A percentile compares a stretch with the other conserved stretches of the same genome.
Conservation (phyloP, 2,329 filamentous ascomycete genomes). For the Sporothrix inflata region DNA sequence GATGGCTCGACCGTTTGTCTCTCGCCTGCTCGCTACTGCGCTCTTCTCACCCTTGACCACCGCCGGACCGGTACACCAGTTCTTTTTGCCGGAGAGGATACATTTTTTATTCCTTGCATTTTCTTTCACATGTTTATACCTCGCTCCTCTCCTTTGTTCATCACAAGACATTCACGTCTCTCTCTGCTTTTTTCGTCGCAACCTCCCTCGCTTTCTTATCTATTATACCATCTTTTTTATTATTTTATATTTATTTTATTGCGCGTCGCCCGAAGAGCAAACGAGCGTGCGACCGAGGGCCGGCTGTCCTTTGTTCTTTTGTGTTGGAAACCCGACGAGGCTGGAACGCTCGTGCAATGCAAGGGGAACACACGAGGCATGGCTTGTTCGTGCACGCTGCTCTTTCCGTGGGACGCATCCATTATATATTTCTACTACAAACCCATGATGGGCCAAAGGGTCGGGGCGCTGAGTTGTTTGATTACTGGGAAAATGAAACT, state of each 20-base stretch:
- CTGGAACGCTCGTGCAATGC: background rate
- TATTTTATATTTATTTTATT: background rate
- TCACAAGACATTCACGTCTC: background rate
- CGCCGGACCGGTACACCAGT: constrained; percentile 10
- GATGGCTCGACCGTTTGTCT: constrained; percentile 24
- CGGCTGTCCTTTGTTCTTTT: constrained; percentile 6
- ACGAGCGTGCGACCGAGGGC: background rate
- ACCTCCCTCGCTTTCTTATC: background rate
- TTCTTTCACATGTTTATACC: background rate
- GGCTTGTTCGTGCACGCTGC: background rate
- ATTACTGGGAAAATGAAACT: background rate
- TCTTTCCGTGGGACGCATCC: background rate
- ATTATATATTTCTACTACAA: background rate
- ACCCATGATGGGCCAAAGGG: background rate
- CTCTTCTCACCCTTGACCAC: background rate
- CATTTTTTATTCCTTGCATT: background rate
- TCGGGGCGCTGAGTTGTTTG: background rate
- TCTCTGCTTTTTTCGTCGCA: background rate
- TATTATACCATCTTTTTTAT: background rate
- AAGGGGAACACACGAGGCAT: background rate
- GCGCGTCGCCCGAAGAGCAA: background rate
- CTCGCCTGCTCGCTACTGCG: constrained; percentile 1
- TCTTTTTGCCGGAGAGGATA: background rate
- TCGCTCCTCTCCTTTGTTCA: background rate
- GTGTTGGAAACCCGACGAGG: background rate